Evolutionary conservation across 305 asterid genomes (phyloP).

Genomic region (Galium porrigens): DNA sequence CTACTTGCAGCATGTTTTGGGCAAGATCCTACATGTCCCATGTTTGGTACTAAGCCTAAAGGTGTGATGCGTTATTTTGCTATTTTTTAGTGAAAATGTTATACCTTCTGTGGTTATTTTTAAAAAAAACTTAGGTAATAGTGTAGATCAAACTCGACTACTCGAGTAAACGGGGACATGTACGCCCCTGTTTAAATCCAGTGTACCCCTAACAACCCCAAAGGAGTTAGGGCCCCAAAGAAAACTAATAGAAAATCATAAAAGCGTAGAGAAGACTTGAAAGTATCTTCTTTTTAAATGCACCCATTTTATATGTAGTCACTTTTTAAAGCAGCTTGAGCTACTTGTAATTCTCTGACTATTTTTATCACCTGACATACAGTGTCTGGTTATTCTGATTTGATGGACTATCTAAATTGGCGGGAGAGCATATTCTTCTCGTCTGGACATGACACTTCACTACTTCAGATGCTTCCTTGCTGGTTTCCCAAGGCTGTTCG

Average conservation of each 20-base stretch:
- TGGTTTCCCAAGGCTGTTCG: constrained; percentile 92
- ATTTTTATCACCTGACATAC: constrained; percentile 12
- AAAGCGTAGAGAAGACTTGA: neutral
- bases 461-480: constrained; percentile 91
- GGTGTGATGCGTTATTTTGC: constrained; percentile 23
- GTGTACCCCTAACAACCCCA: neutral
- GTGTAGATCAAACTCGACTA: neutral
- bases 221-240: neutral
- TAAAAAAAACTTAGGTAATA: neutral
- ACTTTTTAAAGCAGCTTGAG: neutral
- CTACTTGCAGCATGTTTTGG: constrained; percentile 81
- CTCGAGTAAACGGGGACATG: neutral
- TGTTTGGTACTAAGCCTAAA: constrained; percentile 44
- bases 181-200: neutral
- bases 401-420: constrained; percentile 86
- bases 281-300: neutral
- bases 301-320: neutral
- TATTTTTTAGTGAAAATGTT: neutral
- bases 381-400: constrained; percentile 67
- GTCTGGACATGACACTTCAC: constrained; percentile 70
- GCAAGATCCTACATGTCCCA: constrained; percentile 52
- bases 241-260: neutral
- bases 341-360: constrained; percentile 13
- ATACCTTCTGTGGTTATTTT: neutral
- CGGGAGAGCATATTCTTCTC: constrained; percentile 89